phyloP scores from a whole-genome alignment of 1,284 basidiomycete genomes.

The Limonomyces culmigenus region DNA sequence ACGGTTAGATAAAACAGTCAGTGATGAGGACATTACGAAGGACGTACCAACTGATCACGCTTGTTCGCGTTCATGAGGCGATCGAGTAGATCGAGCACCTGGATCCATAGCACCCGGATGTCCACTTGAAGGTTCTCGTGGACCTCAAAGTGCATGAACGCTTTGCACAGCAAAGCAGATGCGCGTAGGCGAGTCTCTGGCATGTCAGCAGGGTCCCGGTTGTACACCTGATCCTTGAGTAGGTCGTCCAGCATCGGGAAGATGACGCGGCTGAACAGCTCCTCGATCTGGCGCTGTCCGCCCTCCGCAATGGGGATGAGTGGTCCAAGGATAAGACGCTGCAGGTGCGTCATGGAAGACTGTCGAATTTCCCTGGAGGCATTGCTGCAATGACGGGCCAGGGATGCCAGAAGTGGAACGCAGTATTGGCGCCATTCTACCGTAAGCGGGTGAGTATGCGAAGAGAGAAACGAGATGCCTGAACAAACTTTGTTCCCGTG shows the following conservation, averaged over 20 bases:
- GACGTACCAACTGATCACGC: slow-evolving; percentile 71
- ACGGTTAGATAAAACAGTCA: slow-evolving; percentile 4
- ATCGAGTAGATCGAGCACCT: slow-evolving; percentile 84
- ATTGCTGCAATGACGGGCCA: slow-evolving; percentile 78
- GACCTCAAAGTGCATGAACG: slow-evolving; percentile 86
- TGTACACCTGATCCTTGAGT: slow-evolving; percentile 69
- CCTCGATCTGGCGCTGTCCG: slow-evolving; percentile 50
- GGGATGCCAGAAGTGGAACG: slow-evolving; percentile 63
- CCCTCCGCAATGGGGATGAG: slow-evolving; percentile 43
- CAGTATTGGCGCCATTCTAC: slow-evolving; percentile 73
- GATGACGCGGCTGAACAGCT: slow-evolving; percentile 79
- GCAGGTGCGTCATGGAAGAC: slow-evolving; percentile 69
- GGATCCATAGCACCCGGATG: slow-evolving; percentile 74
- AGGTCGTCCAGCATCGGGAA: slow-evolving; percentile 91
- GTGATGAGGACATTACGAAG: slow-evolving; percentile 6
- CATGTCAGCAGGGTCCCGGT: slow-evolving; percentile 74
- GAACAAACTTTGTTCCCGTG: slow-evolving; percentile 20
- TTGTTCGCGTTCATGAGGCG: slow-evolving; percentile 77
- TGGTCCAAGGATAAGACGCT: slow-evolving; percentile 75
- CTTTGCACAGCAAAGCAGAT: slow-evolving; percentile 82
- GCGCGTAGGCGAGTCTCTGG: slow-evolving; percentile 81
- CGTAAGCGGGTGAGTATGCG: neutral
- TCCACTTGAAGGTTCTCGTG: slow-evolving; percentile 53
- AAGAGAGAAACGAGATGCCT: neutral
- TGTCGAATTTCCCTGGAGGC: slow-evolving; percentile 77